These are phyloP conservation scores for Paxillus involutus DNA, from an alignment of 768 basidiomycete species.

Conservation along the genomic window DNA sequence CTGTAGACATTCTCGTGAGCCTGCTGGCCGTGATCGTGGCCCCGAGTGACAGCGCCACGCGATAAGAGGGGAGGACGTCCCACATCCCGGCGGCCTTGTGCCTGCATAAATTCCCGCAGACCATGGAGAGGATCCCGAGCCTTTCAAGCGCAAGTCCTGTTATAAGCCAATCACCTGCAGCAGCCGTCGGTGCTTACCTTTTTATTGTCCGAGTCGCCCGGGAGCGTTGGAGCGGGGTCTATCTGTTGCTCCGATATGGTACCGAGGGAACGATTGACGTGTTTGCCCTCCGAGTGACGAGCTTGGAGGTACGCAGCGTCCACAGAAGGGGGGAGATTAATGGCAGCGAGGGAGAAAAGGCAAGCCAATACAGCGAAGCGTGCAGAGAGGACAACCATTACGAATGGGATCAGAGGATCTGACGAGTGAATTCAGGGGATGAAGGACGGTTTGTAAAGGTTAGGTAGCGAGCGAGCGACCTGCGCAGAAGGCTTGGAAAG, in stretches of 20 bases:
- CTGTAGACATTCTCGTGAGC: conserved; percentile 8
- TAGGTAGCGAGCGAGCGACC: conserved; percentile 20
- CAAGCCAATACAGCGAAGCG: conserved; percentile 49
- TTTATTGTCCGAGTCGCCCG: background rate
- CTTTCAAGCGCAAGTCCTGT: background rate
- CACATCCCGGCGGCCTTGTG: background rate
- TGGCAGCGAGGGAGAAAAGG: conserved; percentile 43
- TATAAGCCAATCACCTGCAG: background rate
- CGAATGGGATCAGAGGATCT: conserved; percentile 13
- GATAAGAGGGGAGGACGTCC: conserved; percentile 18
- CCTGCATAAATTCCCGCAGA: background rate
- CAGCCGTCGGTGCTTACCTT: conserved; percentile 1
- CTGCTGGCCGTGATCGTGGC: background rate
- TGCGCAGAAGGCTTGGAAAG: conserved; percentile 22
- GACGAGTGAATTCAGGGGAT: conserved; percentile 10
- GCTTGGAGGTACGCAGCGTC: conserved; percentile 40
- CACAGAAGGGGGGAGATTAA: conserved; percentile 38
- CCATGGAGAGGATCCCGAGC: background rate
- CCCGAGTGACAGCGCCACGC: conserved; percentile 3
- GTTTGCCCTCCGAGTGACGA: conserved; percentile 13
- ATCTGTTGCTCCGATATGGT: background rate
- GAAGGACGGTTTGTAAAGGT: conserved; percentile 6
- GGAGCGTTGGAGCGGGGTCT: background rate
- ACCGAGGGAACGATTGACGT: background rate
- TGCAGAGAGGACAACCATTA: conserved; percentile 51